Percentiles rank a stretch among this genome's conserved stretches.
Conservation (phyloP, 257 asterid genomes). For the Penstemon davidsonii region DNA sequence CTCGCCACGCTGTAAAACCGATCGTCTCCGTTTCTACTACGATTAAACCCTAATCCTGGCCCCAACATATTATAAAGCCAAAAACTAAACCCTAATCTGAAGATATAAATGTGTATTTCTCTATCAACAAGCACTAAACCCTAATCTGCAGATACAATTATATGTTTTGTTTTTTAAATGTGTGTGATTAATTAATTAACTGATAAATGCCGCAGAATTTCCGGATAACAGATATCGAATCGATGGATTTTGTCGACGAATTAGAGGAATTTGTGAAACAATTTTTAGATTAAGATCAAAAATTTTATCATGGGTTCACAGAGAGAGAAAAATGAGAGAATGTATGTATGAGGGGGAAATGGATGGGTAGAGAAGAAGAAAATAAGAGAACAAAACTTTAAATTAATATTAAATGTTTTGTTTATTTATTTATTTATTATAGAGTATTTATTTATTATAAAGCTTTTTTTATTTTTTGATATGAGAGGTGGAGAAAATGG, state of each 20-base stretch:
- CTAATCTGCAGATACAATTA: constrained; percentile 13
- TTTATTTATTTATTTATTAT: no score
- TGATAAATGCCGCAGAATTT: constrained; percentile 26
- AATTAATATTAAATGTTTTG: no score
- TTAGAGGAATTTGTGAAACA: not conserved
- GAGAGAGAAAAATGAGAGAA: no score
- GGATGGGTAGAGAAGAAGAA: no score
- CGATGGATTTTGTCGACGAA: constrained; percentile 29
- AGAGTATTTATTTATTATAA: no score
- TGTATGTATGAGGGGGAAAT: no score
- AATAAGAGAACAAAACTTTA: no score
- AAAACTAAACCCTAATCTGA: constrained; percentile 15
- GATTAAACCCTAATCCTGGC: constrained; percentile 78
- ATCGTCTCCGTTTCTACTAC: constrained; percentile 82
- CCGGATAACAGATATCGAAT: constrained; percentile 25
- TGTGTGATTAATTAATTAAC: constrained; percentile 13
- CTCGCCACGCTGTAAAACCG: constrained; percentile 77
- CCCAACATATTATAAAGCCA: constrained; percentile 61
- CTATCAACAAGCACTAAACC: constrained; percentile 29
- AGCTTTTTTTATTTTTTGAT: no score
- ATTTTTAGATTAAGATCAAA: no score
- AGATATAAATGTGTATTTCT: constrained; percentile 14
- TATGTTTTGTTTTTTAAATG: constrained; percentile 11
- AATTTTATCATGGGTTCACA: no score
- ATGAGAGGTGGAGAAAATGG: no score